A percentile compares a stretch with the other conserved stretches of the same genome.
Evolutionary conservation across 345 rosid genomes (phyloP).

Genomic region (Aethionema arabicum): DNA sequence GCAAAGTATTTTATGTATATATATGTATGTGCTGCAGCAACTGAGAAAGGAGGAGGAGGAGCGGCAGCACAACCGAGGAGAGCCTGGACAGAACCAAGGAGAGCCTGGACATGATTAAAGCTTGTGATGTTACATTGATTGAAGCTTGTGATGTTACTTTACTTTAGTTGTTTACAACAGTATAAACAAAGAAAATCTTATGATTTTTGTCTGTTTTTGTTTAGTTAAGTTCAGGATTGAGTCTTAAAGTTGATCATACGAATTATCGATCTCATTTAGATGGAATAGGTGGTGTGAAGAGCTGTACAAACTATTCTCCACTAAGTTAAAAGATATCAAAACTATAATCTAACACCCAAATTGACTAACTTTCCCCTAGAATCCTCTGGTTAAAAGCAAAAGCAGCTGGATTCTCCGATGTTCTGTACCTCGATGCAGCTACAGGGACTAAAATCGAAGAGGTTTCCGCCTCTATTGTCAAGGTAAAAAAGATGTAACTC

Average conservation of each 20-base stretch:
- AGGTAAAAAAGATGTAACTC: conserved; percentile 35
- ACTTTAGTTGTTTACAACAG: too few species aligned
- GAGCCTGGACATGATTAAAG: too few species aligned
- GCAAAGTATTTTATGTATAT: too few species aligned
- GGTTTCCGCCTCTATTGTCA: conserved; percentile 50
- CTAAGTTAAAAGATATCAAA: conserved; percentile 34
- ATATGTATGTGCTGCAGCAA: too few species aligned
- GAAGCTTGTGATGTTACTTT: too few species aligned
- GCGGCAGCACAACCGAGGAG: too few species aligned
- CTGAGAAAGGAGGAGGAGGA: too few species aligned
- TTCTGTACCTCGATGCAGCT: conserved; percentile 56
- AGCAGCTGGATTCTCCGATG: conserved; percentile 62
- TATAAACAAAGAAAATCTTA: background rate
- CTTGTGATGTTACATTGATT: too few species aligned
- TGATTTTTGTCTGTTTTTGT: conserved; percentile 1
- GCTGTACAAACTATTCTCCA: conserved; percentile 60
- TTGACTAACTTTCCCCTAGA: background rate
- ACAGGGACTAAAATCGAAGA: conserved; percentile 63
- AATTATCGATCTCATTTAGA: conserved; percentile 49
- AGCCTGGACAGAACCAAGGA: too few species aligned
- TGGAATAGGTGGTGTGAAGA: conserved; percentile 66
- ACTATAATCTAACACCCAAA: background rate
- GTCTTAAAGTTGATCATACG: conserved; percentile 50
- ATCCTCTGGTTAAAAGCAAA: conserved; percentile 43
- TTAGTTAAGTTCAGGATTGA: conserved; percentile 37